phyloP scores from a whole-genome alignment of 148 eudicot genomes.

The Vaccinium vitisidaea region DNA sequence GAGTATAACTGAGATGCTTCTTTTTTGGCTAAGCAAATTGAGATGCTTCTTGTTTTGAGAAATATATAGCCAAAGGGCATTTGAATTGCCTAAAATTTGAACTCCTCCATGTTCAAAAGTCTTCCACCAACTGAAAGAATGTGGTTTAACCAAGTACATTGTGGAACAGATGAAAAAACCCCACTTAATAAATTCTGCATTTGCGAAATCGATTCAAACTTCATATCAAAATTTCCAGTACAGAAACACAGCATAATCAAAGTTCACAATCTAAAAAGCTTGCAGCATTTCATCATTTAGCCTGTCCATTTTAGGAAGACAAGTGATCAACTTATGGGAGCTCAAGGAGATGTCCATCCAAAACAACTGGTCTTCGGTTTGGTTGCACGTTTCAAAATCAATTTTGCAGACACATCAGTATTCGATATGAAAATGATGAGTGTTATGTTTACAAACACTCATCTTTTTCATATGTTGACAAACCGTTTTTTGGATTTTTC shows the following conservation, averaged over 20 bases:
- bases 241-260: background rate
- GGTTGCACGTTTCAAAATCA: background rate
- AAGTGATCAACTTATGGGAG: constrained; percentile 4
- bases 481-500: background rate
- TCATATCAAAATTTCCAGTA: background rate
- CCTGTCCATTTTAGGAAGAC: background rate
- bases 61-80: background rate
- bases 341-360: background rate
- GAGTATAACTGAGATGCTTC: background rate
- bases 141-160: background rate
- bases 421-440: background rate
- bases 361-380: background rate
- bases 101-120: background rate
- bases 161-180: background rate
- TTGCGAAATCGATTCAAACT: background rate
- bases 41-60: background rate
- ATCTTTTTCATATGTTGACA: background rate
- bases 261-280: background rate
- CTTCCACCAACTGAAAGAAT: background rate
- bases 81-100: background rate
- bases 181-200: background rate
- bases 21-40: background rate
- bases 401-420: background rate
- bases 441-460: background rate
- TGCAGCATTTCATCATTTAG: background rate